Base-by-base conservation (phyloP, 2,329 filamentous ascomycete genomes). In the Alternaria novae-zelandiae region DNA sequence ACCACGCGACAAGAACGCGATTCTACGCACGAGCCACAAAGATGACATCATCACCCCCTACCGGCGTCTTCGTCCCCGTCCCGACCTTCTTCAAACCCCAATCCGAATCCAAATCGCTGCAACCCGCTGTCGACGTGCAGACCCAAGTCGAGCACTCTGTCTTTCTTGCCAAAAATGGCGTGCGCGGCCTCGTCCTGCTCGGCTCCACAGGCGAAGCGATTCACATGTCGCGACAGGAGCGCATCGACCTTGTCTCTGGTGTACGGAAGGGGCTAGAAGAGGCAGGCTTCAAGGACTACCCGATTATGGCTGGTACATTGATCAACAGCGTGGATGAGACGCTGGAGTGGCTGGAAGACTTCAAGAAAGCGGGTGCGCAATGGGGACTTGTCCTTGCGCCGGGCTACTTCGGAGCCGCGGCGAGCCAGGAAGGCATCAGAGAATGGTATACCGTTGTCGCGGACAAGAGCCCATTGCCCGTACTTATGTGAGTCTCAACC, bases 121-220 rank as follows among this genome's bases (percentile, higher is more conserved):
- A 85, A 50, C 80, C 86, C 25, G 81, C 84, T 7, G 80, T 90
- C 54, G 88, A 91, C 70, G 78, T 88, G 62, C 81, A 85, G 50
- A 84, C 87, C 1, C 89, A 91, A 72, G 81, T 83, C 23, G 81
- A 83, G 26, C 88, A 90, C 81, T 84, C 83, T 10, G 73, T 90
- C 7, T 88, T 87, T 73, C 85, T 90, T 41, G 88, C 88, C 41
- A 82, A 83, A 56, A 83, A 84, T 67, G 89, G 89, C 59, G 86
- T 90, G 69, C 82, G 82, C 28, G 88, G 89, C 21, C 81, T 90
- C 25, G 87, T 90, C 11, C 81, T 90, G 44, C 84, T 90, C 54
- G 89, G 89, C 23, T 88, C 85, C 43, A 90, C 88, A 0, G 89
- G 89, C 62, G 89, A 90, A 75, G 86, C 87, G 0, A 85, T 90